Base-by-base conservation (phyloP, 495 filamentous ascomycete genomes). In the Penicillium odoratum region DNA sequence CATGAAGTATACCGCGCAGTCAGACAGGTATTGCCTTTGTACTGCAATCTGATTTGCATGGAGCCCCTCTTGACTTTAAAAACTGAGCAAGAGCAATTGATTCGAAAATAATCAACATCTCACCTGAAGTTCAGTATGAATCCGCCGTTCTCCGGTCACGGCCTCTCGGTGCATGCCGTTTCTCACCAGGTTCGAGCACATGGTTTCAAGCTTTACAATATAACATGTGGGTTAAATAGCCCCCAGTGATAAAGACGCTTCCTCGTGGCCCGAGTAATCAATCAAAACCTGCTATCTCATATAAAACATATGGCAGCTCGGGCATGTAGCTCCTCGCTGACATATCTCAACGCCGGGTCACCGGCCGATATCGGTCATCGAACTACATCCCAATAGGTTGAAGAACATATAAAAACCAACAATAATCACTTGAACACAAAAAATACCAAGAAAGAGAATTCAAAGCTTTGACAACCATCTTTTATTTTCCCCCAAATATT, bases 361-460 rank as follows among this genome's bases (percentile, higher is more conserved):
- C 9, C 33, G 8, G 33, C 50, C 50, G 50, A 52, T 29, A 52
- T 52, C 50, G 50, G 50, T 31, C 50, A 52, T 25, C 50, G 48
- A 52, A 52, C 33, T 52, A 52, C 50, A 52, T 18, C 21, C 30
- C 50, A 52, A 15, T 16, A 8, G 13, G 8, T 25, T 18, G 33
- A 16, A 4, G 16, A 52, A 28, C 30, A 42, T 21, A 52, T 52
- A 55, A 48, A 48, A 48, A 48, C 26, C 53, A 33, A 43, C 53
- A n/a, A 55, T 13, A 25, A 21, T 18, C 34, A 55, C 42, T 25
- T 21, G 13, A 34, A 40, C 1, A 21, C 26, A 7, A 13, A 15
- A n/a, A 16, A 33, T 18, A 0, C 21, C 0, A 7, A n/a, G 16
- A 34, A 13, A 31, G 13, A 49, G 15, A 16, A 30, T 16, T 18